Percentiles rank a stretch among this genome's conserved stretches.
Conservation (phyloP, 2,329 filamentous ascomycete species). For the Curvularia spicifera region DNA sequence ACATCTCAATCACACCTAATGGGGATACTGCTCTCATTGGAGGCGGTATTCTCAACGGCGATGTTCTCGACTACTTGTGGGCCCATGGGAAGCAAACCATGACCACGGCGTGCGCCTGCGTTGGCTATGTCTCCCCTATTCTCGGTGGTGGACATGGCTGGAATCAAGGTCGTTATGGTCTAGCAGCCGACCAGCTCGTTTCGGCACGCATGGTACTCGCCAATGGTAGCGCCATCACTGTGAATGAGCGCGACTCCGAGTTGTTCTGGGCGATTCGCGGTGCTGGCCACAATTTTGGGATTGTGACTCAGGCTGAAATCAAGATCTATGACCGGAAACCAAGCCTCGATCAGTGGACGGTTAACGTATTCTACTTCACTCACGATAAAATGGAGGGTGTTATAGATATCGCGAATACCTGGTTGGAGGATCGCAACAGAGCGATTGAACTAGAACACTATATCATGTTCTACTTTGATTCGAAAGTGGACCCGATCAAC, state of each 20-base stretch:
- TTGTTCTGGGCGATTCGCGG: conserved; percentile 50
- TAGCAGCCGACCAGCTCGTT: conserved; percentile 34
- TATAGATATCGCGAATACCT: conserved; percentile 21
- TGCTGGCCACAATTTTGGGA: conserved; percentile 45
- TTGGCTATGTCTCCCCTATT: conserved; percentile 62
- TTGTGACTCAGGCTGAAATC: conserved; percentile 33
- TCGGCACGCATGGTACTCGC: conserved; percentile 49
- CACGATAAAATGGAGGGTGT: conserved; percentile 28
- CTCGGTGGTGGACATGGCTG: conserved; percentile 65
- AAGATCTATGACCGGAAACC: conserved; percentile 26
- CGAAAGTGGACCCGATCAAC: conserved; percentile 19
- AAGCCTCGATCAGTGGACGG: conserved; percentile 19
- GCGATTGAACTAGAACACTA: conserved; percentile 25
- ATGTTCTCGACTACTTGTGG: conserved; percentile 37
- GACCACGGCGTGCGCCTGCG: conserved; percentile 32
- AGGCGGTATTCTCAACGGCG: conserved; percentile 33
- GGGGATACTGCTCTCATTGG: conserved; percentile 32
- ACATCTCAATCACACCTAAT: conserved; percentile 29
- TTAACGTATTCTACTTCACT: conserved; percentile 22
- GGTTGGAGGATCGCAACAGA: conserved; percentile 16
- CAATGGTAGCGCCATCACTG: conserved; percentile 41
- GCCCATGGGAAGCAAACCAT: conserved; percentile 34
- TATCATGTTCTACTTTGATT: conserved; percentile 20
- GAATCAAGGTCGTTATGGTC: conserved; percentile 57
- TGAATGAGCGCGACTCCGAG: conserved; percentile 45